A percentile compares a stretch with the other conserved stretches of the same genome.
phyloP scores from a whole-genome alignment of 2,329 filamentous ascomycete genomes.

The Aspergillus oerlinghausenensis region DNA sequence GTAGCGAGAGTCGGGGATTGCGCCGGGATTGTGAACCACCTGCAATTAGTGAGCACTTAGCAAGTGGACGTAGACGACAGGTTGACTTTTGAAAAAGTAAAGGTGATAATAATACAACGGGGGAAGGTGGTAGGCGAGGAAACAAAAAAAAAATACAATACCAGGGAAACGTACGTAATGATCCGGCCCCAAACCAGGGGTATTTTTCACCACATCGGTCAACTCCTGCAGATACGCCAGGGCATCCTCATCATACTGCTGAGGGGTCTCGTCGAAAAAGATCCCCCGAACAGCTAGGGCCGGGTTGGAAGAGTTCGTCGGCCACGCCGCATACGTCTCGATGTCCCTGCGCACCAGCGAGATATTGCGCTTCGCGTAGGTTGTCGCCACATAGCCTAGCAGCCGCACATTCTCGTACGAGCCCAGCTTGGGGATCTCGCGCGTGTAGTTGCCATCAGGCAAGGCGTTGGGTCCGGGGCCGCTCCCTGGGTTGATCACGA shows the following conservation, averaged over 20 bases:
- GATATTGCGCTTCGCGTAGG: conserved; percentile 42
- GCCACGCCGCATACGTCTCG: conserved; percentile 44
- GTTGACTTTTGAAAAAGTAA: too few relatives aligned
- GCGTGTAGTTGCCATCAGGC: conserved; percentile 42
- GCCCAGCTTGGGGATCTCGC: conserved; percentile 39
- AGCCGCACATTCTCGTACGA: conserved; percentile 45
- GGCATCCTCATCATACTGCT: conserved; percentile 28
- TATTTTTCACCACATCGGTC: conserved; percentile 27
- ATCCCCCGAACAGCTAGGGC: conserved; percentile 44
- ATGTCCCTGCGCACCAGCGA: conserved; percentile 42
- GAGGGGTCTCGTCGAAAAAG: conserved; percentile 48
- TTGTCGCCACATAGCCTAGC: conserved; percentile 49
- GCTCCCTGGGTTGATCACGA: conserved; percentile 46
- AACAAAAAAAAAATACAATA: conserved; percentile 1
- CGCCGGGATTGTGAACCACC: conserved; percentile 46
- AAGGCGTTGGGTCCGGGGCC: conserved; percentile 43
- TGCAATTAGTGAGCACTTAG: conserved; percentile 13
- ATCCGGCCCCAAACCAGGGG: conserved; percentile 31
- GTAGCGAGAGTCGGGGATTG: conserved; percentile 39
- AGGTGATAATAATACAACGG: neutral
- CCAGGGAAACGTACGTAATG: conserved; percentile 26
- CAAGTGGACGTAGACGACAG: neutral
- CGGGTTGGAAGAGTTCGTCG: conserved; percentile 29
- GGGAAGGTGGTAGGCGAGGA: neutral
- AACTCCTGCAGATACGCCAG: conserved; percentile 33